Conservation (phyloP, 1,284 basidiomycete genomes). For the Neonothopanus nambi region DNA sequence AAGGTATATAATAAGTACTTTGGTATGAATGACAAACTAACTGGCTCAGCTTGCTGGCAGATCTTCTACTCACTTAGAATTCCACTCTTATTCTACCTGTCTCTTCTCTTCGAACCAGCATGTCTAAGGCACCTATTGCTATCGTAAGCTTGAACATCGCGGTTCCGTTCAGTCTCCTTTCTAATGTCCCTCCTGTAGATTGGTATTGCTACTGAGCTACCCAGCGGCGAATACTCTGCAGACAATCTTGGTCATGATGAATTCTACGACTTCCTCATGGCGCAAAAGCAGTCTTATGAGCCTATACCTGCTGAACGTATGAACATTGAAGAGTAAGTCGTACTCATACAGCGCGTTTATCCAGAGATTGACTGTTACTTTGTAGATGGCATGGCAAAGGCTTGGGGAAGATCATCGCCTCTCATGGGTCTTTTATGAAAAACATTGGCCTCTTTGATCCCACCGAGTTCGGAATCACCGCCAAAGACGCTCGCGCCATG, state of each 20-base stretch:
- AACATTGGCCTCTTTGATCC: conserved; percentile 31
- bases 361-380: background rate
- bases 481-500: conserved; percentile 27
- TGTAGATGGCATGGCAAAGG: conserved; percentile 23
- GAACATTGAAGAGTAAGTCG: conserved; percentile 27
- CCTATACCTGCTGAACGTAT: conserved; percentile 29
- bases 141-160: background rate
- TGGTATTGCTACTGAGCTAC: conserved; percentile 33
- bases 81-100: no score
- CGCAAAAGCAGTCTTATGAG: conserved; percentile 30
- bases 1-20: no score
- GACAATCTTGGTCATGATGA: conserved; percentile 29
- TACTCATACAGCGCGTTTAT: background rate
- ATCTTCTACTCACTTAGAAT: no score
- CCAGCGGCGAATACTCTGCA: conserved; percentile 23
- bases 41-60: no score
- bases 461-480: conserved; percentile 34
- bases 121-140: background rate
- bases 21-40: no score
- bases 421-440: conserved; percentile 34
- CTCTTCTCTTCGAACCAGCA: no score
- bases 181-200: conserved; percentile 20
- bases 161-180: background rate
- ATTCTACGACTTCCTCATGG: conserved; percentile 31
- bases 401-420: conserved; percentile 23